phyloP scores from a whole-genome alignment of 805 yeast species.

The Spencermartinsiella europaea region DNA sequence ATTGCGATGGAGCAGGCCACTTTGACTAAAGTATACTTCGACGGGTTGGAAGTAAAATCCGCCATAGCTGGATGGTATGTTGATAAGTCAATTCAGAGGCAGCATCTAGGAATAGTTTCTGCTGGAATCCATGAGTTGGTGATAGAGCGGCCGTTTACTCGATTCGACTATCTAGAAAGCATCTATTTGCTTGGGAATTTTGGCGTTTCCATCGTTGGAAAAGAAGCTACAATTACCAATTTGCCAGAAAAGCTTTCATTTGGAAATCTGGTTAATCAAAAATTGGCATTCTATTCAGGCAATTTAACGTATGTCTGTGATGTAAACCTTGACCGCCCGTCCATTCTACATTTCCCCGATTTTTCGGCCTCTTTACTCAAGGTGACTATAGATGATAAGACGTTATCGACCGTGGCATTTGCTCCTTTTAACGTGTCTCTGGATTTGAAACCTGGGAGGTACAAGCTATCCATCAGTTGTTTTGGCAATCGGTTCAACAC shows the following conservation, averaged over 20 bases:
- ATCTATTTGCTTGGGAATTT: conserved; percentile 5
- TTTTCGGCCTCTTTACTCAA: too few relatives aligned
- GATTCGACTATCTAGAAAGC: conserved; percentile 3
- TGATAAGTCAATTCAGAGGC: conserved; percentile 1
- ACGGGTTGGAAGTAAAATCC: background rate
- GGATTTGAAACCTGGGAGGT: too few relatives aligned
- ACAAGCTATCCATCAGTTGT: too few relatives aligned
- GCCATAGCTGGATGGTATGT: conserved; percentile 4
- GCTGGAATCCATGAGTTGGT: background rate
- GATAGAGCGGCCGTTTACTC: background rate
- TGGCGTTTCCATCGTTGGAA: conserved; percentile 5
- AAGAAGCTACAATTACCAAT: background rate
- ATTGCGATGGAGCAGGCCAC: background rate
- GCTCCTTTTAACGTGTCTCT: conserved; percentile 1
- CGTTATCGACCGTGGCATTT: too few relatives aligned
- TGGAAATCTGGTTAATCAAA: conserved; percentile 3
- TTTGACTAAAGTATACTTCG: background rate
- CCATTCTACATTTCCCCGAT: too few relatives aligned
- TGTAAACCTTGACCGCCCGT: background rate
- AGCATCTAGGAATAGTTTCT: background rate
- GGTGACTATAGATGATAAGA: too few relatives aligned
- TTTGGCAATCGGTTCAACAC: conserved; percentile 6
- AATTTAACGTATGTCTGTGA: background rate
- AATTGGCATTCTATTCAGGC: conserved; percentile 6
- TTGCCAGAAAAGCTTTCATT: conserved; percentile 1